Conservation (phyloP, 768 basidiomycete genomes). For the Kwoniella dendrophila region DNA sequence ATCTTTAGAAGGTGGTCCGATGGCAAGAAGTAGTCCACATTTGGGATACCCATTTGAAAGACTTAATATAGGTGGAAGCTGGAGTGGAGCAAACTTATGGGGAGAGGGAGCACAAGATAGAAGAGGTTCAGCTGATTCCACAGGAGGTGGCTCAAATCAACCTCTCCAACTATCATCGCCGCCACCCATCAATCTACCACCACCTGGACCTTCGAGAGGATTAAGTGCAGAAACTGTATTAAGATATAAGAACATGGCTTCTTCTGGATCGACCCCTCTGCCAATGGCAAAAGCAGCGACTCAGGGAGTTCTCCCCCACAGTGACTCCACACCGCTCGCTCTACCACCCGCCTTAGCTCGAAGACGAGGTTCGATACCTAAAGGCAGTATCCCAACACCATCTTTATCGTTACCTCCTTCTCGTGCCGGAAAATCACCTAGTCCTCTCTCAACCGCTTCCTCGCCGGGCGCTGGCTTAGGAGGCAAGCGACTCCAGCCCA, state of each 20-base stretch:
- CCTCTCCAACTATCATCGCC: constrained; percentile 3
- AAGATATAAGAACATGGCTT: constrained; percentile 29
- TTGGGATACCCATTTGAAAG: constrained; percentile 54
- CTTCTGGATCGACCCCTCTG: neutral
- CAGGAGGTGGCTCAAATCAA: neutral
- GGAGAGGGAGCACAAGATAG: constrained; percentile 22
- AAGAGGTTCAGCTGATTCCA: constrained; percentile 21
- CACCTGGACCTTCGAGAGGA: constrained; percentile 17
- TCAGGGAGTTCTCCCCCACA: neutral
- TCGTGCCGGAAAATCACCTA: constrained; percentile 25
- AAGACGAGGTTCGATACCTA: constrained; percentile 34
- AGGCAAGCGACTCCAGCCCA: constrained; percentile 28
- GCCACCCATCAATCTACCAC: constrained; percentile 13
- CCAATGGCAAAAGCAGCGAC: constrained; percentile 15
- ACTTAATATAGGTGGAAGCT: constrained; percentile 48
- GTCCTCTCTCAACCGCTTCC: constrained; percentile 23
- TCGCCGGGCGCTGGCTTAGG: constrained; percentile 9
- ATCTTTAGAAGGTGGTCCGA: constrained; percentile 43
- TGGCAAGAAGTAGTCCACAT: constrained; percentile 47
- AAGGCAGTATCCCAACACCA: neutral
- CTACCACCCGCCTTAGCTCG: constrained; percentile 29
- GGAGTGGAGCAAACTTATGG: constrained; percentile 48
- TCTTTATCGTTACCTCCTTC: constrained; percentile 7
- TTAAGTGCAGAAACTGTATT: constrained; percentile 37
- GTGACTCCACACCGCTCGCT: neutral